These are phyloP conservation scores for Russula ochroleuca DNA, from an alignment of 768 basidiomycete genomes.

Conservation along the genomic window DNA sequence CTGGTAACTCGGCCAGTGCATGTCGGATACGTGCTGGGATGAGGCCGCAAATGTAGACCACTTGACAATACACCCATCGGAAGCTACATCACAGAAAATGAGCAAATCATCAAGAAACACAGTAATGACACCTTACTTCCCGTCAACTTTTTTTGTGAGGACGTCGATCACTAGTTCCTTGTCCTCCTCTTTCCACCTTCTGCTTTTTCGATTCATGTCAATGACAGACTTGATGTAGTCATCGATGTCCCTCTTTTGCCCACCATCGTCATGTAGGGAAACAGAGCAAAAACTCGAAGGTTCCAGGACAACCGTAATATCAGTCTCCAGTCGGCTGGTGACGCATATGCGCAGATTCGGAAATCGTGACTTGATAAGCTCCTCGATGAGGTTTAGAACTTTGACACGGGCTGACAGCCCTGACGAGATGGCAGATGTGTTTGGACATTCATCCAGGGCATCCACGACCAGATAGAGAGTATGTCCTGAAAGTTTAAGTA, in stretches of 20 bases:
- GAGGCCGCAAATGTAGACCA: not conserved
- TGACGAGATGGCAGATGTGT: too few species aligned
- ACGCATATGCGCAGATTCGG: not conserved
- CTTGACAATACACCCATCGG: not conserved
- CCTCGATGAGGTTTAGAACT: not conserved
- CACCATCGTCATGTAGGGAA: not conserved
- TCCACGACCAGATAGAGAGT: not conserved
- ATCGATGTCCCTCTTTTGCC: not conserved
- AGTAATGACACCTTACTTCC: not conserved
- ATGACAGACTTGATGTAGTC: not conserved
- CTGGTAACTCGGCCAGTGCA: not conserved
- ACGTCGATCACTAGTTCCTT: not conserved
- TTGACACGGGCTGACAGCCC: rapidly evolving
- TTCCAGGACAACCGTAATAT: not conserved
- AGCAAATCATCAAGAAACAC: not conserved
- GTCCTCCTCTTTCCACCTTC: not conserved
- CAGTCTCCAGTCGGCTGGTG: not conserved
- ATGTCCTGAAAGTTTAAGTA: not conserved
- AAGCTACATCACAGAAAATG: not conserved
- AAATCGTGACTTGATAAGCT: not conserved
- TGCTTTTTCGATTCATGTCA: not conserved
- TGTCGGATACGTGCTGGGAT: not conserved
- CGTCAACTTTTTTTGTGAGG: not conserved
- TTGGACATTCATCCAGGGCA: not conserved
- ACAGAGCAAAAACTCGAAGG: not conserved